Percentiles rank a stretch among this genome's conserved stretches.
Conservation (phyloP, 2,329 filamentous ascomycete species). For the Diaporthe australafricana region DNA sequence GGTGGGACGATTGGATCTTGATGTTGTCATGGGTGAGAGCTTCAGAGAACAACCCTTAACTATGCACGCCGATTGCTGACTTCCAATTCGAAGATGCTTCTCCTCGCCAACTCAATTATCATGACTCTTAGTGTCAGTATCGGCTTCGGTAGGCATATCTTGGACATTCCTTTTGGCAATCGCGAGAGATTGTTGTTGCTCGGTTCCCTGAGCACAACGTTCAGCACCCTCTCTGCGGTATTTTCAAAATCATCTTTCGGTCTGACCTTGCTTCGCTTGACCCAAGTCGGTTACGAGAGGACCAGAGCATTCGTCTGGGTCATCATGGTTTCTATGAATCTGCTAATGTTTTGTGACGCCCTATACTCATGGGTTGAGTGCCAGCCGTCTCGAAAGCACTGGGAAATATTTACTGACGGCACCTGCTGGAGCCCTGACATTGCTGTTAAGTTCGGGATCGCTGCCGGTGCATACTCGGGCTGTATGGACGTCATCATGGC, state of each 20-base stretch:
- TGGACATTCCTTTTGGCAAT: neutral
- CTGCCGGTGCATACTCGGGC: slow-evolving; percentile 35
- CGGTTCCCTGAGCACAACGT: neutral
- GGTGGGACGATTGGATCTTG: slow-evolving; percentile 18
- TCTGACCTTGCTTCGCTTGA: slow-evolving; percentile 48
- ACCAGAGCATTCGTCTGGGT: slow-evolving; percentile 45
- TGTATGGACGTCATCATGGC: slow-evolving; percentile 37
- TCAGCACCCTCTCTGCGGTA: slow-evolving; percentile 44
- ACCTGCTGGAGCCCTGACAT: slow-evolving; percentile 42
- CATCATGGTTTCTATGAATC: slow-evolving; percentile 48
- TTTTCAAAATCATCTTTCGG: slow-evolving; percentile 52
- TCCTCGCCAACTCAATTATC: neutral
- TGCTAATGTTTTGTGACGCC: slow-evolving; percentile 43
- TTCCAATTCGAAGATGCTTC: neutral
- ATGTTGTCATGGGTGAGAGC: neutral
- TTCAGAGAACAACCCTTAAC: neutral
- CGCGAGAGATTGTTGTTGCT: neutral
- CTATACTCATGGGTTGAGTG: slow-evolving; percentile 46
- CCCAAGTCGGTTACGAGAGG: slow-evolving; percentile 38
- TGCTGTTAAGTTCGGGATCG: slow-evolving; percentile 41
- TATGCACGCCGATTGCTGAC: neutral
- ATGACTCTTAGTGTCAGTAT: neutral
- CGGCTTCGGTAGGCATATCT: slow-evolving; percentile 23
- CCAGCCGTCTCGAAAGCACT: slow-evolving; percentile 44
- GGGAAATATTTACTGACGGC: slow-evolving; percentile 41